phyloP scores from a whole-genome alignment of 139 green algal species.

The Monoraphidium neglectum region DNA sequence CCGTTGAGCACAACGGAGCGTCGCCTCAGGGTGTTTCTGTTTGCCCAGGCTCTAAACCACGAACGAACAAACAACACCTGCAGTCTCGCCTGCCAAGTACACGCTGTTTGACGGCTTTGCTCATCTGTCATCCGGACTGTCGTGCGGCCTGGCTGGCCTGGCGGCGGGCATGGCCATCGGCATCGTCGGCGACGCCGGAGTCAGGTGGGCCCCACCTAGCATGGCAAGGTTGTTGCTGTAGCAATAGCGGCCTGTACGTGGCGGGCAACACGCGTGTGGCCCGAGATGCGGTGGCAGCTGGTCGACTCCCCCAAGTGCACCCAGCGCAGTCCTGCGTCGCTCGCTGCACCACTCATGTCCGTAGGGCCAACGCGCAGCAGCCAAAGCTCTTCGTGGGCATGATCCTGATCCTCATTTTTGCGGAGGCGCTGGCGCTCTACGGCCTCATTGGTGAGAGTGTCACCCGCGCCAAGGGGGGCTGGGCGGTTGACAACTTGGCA shows the following conservation, averaged over 20 bases:
- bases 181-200: conserved; percentile 98
- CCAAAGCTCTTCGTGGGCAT: conserved; percentile 99
- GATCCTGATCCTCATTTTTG: conserved; percentile 99
- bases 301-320: no score
- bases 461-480: conserved; percentile 88
- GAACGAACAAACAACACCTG: background rate
- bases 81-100: conserved; percentile 90
- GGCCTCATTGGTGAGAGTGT: conserved; percentile 98
- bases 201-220: no score
- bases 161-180: conserved; percentile 99
- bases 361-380: conserved; percentile 99
- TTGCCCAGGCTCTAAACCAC: background rate
- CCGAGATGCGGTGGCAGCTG: no score
- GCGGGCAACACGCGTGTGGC: no score
- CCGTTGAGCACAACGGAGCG: no score
- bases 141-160: conserved; percentile 94
- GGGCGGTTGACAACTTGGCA: no score
- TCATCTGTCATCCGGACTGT: conserved; percentile 93
- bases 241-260: no score
- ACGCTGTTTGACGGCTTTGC: conserved; percentile 98
- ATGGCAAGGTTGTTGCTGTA: no score
- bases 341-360: no score
- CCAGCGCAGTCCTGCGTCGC: no score
- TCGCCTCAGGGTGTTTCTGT: no score
- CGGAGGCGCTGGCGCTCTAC: conserved; percentile 98